Evolutionary conservation across 306 rosid genomes (phyloP).

Genomic region (Prunus padus): DNA sequence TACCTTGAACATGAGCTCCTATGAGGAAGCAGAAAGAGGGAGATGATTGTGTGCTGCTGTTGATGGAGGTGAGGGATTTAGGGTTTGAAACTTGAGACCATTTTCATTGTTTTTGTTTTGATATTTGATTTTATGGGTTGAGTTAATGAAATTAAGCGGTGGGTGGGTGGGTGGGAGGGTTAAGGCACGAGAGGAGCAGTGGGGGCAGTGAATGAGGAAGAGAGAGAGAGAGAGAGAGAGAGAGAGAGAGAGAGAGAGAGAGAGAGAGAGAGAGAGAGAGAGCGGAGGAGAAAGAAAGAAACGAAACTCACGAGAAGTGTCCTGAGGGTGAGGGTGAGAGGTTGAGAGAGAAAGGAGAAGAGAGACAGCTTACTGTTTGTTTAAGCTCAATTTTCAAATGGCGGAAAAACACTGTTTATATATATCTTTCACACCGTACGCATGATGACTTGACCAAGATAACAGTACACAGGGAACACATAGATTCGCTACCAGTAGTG

Average conservation of each 20-base stretch:
- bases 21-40: neutral
- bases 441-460: neutral
- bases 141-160: neutral
- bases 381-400: slow-evolving; percentile 11
- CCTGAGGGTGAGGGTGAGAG: neutral
- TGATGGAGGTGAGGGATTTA: neutral
- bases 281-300: slow-evolving; percentile 9
- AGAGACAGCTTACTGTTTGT: neutral
- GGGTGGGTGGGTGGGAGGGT: slow-evolving; percentile 4
- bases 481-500: neutral
- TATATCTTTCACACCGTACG: neutral
- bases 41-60: neutral
- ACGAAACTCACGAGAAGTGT: slow-evolving; percentile 12
- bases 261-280: slow-evolving; percentile 5
- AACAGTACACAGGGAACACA: neutral
- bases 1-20: slow-evolving; percentile 5
- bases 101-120: neutral
- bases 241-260: slow-evolving; percentile 9
- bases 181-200: slow-evolving; percentile 11
- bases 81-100: neutral
- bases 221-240: slow-evolving; percentile 5
- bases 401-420: slow-evolving; percentile 12
- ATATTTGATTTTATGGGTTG: neutral
- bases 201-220: slow-evolving; percentile 5
- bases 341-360: neutral